Conservation (phyloP, 495 filamentous ascomycete genomes). For the Aspergillus carlsbadensis region DNA sequence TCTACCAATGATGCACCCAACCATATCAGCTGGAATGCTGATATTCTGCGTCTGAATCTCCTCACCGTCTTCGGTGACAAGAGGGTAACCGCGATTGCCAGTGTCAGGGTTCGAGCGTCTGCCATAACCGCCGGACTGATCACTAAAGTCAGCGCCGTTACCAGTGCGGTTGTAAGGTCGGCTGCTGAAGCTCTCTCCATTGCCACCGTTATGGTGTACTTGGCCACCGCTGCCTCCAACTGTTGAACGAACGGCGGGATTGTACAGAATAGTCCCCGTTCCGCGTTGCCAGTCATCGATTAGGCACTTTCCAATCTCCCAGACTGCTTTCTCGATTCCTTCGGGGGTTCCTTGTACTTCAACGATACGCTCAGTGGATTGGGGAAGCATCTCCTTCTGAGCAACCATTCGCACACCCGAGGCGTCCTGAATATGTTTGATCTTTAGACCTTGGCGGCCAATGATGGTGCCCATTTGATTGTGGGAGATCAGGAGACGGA, state of each 20-base stretch:
- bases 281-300: conserved; percentile 97
- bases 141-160: conserved; percentile 96
- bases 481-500: conserved; percentile 96
- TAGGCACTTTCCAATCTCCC: conserved; percentile 99
- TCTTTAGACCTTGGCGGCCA: conserved; percentile 91
- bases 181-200: conserved; percentile 53
- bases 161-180: conserved; percentile 89
- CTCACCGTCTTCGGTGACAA: conserved; percentile 91
- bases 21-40: conserved; percentile 98
- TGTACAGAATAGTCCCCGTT: conserved; percentile 94
- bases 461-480: conserved; percentile 99
- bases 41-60: conserved; percentile 99
- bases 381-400: conserved; percentile 98
- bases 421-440: conserved; percentile 98
- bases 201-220: conserved; percentile 32
- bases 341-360: conserved; percentile 92
- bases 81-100: conserved; percentile 68
- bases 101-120: conserved; percentile 82
- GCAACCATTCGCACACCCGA: conserved; percentile 98
- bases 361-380: conserved; percentile 98
- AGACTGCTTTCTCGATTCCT: conserved; percentile 90
- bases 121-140: conserved; percentile 61
- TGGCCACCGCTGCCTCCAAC: conserved; percentile 34
- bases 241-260: conserved; percentile 85
- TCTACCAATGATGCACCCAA: conserved; percentile 97